These are phyloP conservation scores for Polytolypa hystricis DNA, from an alignment of 2,329 filamentous ascomycete species.

Conservation along the genomic window DNA sequence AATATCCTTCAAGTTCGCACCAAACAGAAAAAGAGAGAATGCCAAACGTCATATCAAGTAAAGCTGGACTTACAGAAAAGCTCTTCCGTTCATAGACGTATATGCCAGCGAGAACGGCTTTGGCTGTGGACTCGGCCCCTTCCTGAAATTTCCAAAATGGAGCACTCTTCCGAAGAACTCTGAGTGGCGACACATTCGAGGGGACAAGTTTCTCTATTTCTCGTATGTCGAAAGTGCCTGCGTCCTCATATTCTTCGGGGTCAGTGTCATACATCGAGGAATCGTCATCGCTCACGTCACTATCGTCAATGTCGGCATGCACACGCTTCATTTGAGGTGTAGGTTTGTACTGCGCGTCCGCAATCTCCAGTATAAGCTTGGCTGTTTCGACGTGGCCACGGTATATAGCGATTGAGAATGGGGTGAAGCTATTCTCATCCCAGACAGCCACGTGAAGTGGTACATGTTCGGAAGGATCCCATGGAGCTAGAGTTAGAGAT, in stretches of 20 bases:
- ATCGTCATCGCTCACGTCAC: constrained; percentile 2
- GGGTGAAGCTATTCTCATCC: constrained; percentile 43
- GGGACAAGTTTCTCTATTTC: background rate
- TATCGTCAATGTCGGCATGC: background rate
- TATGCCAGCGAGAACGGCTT: too few species aligned
- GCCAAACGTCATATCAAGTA: too few species aligned
- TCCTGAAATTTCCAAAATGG: too few species aligned
- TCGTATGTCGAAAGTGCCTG: constrained; percentile 36
- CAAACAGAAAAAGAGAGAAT: background rate
- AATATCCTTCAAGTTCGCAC: background rate
- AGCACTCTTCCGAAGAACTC: too few species aligned
- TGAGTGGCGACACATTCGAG: background rate
- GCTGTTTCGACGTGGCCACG: constrained; percentile 55
- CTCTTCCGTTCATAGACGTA: too few species aligned
- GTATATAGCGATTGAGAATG: constrained; percentile 58
- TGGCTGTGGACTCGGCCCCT: too few species aligned
- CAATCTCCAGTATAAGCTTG: constrained; percentile 57
- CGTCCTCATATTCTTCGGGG: constrained; percentile 34
- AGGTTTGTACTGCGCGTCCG: constrained; percentile 38
- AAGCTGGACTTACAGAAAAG: too few species aligned
- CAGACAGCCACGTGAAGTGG: constrained; percentile 54
- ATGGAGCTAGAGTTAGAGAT: constrained; percentile 18
- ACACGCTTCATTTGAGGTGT: constrained; percentile 12
- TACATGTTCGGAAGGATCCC: constrained; percentile 40
- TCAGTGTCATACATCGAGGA: constrained; percentile 2